Conservation (phyloP, 257 asterid genomes). For the Nemophila menziesii region DNA sequence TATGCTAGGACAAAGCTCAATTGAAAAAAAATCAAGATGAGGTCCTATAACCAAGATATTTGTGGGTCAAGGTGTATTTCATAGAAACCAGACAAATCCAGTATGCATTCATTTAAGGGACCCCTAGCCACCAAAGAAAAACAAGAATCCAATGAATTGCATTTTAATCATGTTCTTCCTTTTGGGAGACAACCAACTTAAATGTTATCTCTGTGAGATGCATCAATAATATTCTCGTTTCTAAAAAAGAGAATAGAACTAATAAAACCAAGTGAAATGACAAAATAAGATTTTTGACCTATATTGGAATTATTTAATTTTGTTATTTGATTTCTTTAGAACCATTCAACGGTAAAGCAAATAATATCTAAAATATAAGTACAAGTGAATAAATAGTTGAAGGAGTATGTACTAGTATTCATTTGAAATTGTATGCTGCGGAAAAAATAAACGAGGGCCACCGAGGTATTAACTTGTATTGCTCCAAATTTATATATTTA, state of each 20-base stretch:
- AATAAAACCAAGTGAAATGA: not conserved
- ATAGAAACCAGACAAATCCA: conserved; percentile 6
- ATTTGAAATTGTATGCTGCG: too few species aligned
- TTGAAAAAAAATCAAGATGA: not conserved
- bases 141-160: not conserved
- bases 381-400: too few species aligned
- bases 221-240: not conserved
- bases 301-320: too few species aligned
- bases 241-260: not conserved
- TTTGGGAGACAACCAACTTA: conserved; percentile 36
- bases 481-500: too few species aligned
- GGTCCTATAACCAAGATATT: conserved; percentile 30
- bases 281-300: not conserved
- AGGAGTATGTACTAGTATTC: too few species aligned
- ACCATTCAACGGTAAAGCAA: too few species aligned
- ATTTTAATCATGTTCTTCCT: conserved; percentile 41
- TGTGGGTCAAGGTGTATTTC: conserved; percentile 23
- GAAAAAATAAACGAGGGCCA: too few species aligned
- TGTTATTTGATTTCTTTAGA: too few species aligned
- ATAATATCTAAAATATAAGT: too few species aligned
- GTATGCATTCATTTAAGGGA: conserved; percentile 23
- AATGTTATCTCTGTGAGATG: not conserved
- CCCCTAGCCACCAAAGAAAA: conserved; percentile 13
- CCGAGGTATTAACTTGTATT: too few species aligned
- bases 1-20: not conserved